These are phyloP conservation scores for Dipodascus albidus DNA, from an alignment of 805 yeast species.

Conservation along the genomic window DNA sequence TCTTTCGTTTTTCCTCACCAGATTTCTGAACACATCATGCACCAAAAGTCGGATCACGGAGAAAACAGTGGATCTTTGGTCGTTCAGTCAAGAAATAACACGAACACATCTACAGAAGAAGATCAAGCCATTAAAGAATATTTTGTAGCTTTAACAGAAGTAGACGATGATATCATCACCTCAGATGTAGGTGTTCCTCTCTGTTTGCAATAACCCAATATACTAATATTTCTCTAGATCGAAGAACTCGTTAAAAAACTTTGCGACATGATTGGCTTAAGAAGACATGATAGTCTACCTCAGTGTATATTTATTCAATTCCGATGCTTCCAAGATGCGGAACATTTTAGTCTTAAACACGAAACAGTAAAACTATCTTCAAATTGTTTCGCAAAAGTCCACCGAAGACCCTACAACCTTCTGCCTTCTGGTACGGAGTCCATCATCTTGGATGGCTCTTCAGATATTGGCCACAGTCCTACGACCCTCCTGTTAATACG, in stretches of 20 bases:
- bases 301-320: background rate
- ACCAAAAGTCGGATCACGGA: background rate
- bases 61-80: background rate
- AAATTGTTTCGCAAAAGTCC: background rate
- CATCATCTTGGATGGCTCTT: background rate
- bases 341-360: background rate
- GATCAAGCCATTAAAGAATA: background rate
- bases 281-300: background rate
- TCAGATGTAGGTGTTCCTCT: background rate
- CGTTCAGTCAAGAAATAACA: background rate
- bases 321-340: background rate
- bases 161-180: background rate
- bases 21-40: background rate
- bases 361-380: background rate
- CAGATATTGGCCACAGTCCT: constrained; percentile 2
- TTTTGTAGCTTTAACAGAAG: background rate
- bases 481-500: background rate
- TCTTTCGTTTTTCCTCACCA: background rate
- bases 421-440: background rate
- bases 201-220: too few species aligned
- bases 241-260: background rate
- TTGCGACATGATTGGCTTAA: background rate
- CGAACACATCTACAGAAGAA: background rate
- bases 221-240: too few species aligned
- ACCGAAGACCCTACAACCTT: background rate